Percentiles rank a stretch among this genome's conserved stretches.
phyloP scores from a whole-genome alignment of 2,329 filamentous ascomycete genomes.

The Clarireedia sp. region DNA sequence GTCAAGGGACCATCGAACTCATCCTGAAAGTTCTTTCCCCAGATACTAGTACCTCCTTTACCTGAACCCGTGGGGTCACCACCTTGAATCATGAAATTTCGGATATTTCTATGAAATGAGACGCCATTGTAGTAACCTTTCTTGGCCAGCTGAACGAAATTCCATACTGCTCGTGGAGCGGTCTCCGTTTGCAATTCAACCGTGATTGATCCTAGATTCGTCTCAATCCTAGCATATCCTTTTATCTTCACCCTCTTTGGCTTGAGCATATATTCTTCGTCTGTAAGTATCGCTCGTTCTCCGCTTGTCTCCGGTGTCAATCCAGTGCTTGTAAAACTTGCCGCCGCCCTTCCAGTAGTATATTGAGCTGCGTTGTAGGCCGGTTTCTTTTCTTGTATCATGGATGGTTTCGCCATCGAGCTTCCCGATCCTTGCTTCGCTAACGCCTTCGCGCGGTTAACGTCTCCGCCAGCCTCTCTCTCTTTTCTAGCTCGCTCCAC shows the following conservation, averaged over 20 bases:
- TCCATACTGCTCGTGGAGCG: constrained; percentile 92
- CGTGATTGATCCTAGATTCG: constrained; percentile 75
- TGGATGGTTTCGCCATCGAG: constrained; percentile 32
- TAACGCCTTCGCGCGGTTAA: constrained; percentile 41
- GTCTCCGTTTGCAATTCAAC: constrained; percentile 86
- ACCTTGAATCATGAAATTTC: constrained; percentile 95
- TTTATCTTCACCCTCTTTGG: constrained; percentile 82
- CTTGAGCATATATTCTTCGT: constrained; percentile 95
- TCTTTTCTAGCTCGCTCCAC: constrained; percentile 84
- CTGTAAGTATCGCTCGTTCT: constrained; percentile 76
- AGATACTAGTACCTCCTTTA: constrained; percentile 80
- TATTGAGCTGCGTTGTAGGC: constrained; percentile 83
- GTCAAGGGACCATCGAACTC: constrained; percentile 84
- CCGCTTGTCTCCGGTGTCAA: constrained; percentile 85
- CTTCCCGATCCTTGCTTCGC: constrained; percentile 33
- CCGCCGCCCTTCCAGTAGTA: constrained; percentile 84
- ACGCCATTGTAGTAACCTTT: constrained; percentile 84
- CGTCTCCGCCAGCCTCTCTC: constrained; percentile 50
- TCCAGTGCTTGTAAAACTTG: constrained; percentile 91
- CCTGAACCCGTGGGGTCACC: constrained; percentile 92
- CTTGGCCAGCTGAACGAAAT: constrained; percentile 82
- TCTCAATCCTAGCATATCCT: constrained; percentile 85
- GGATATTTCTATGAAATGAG: constrained; percentile 86
- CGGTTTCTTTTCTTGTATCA: constrained; percentile 49
- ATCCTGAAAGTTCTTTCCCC: constrained; percentile 90